Conservation (phyloP, 495 filamentous ascomycete genomes). For the Lasiosphaeria hispida region DNA sequence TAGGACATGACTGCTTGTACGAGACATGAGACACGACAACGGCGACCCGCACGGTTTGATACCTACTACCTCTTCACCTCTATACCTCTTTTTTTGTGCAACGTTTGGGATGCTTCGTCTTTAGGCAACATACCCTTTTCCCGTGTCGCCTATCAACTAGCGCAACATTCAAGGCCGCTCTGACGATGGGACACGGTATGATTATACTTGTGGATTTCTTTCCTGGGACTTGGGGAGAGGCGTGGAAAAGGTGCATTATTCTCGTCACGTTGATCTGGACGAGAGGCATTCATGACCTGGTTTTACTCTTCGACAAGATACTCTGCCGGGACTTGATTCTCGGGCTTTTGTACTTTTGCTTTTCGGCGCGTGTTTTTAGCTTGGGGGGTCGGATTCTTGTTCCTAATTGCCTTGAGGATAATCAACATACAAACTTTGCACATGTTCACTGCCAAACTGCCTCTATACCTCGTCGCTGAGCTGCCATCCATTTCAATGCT, state of each 20-base stretch:
- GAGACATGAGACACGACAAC: slow-evolving; percentile 38
- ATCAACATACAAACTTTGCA: slow-evolving; percentile 31
- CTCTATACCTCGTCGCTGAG: too few species aligned
- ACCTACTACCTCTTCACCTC: slow-evolving; percentile 15
- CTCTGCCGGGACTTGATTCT: slow-evolving; percentile 25
- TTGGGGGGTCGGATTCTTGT: slow-evolving; percentile 21
- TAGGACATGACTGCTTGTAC: slow-evolving; percentile 25
- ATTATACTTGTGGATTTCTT: slow-evolving; percentile 16
- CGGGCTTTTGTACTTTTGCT: slow-evolving; percentile 24
- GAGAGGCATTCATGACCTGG: slow-evolving; percentile 20
- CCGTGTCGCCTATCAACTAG: neutral
- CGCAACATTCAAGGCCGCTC: slow-evolving; percentile 18
- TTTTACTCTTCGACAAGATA: slow-evolving; percentile 26
- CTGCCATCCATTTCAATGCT: too few species aligned
- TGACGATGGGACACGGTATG: slow-evolving; percentile 12
- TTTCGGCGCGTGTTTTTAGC: slow-evolving; percentile 12
- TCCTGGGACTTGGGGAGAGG: slow-evolving; percentile 10
- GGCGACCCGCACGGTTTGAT: slow-evolving; percentile 16
- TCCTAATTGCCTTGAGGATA: slow-evolving; percentile 29
- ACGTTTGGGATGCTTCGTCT: slow-evolving; percentile 28
- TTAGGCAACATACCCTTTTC: slow-evolving; percentile 12
- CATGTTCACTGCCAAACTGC: slow-evolving; percentile 2
- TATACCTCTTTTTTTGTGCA: slow-evolving; percentile 25
- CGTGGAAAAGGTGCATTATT: slow-evolving; percentile 19
- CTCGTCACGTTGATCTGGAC: slow-evolving; percentile 19